phyloP scores from a whole-genome alignment of 1,139 yeast species.

The Lizanozyma gosingica region DNA sequence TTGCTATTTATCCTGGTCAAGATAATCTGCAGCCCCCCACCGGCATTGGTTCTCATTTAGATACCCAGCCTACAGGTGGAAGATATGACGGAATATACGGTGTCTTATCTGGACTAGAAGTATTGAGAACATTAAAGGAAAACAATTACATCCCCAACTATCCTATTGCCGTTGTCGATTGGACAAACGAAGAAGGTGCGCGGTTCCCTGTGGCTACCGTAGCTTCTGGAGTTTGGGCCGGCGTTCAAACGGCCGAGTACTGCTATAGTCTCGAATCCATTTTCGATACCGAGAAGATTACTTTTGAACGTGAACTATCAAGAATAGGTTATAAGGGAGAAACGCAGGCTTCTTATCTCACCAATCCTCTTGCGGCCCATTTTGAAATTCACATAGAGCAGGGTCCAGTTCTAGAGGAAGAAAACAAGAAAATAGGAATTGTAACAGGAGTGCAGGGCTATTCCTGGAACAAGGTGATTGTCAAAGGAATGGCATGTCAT shows the following conservation, averaged over 20 bases:
- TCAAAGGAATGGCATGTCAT: constrained; percentile 57
- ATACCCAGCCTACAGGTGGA: constrained; percentile 77
- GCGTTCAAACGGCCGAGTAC: constrained; percentile 33
- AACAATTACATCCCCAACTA: constrained; percentile 51
- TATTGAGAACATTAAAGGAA: constrained; percentile 54
- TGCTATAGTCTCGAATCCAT: constrained; percentile 45
- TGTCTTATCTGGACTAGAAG: constrained; percentile 59
- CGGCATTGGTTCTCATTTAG: constrained; percentile 66
- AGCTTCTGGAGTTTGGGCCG: constrained; percentile 65
- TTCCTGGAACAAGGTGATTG: constrained; percentile 47
- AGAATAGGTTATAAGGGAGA: constrained; percentile 58
- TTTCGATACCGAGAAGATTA: constrained; percentile 41
- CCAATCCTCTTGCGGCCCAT: constrained; percentile 56
- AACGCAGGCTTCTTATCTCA: constrained; percentile 34
- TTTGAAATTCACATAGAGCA: constrained; percentile 73
- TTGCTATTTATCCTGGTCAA: constrained; percentile 53
- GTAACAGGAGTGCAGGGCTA: constrained; percentile 64
- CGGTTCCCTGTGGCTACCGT: constrained; percentile 60
- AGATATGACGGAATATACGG: constrained; percentile 68
- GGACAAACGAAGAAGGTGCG: constrained; percentile 81
- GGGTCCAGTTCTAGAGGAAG: constrained; percentile 59
- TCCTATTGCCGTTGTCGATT: constrained; percentile 48
- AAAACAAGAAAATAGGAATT: constrained; percentile 50
- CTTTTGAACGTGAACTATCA: constrained; percentile 45
- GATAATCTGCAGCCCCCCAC: constrained; percentile 41